These are phyloP conservation scores for Lachnellula subtilissima DNA, from an alignment of 2,329 filamentous ascomycete genomes.

Conservation along the genomic window DNA sequence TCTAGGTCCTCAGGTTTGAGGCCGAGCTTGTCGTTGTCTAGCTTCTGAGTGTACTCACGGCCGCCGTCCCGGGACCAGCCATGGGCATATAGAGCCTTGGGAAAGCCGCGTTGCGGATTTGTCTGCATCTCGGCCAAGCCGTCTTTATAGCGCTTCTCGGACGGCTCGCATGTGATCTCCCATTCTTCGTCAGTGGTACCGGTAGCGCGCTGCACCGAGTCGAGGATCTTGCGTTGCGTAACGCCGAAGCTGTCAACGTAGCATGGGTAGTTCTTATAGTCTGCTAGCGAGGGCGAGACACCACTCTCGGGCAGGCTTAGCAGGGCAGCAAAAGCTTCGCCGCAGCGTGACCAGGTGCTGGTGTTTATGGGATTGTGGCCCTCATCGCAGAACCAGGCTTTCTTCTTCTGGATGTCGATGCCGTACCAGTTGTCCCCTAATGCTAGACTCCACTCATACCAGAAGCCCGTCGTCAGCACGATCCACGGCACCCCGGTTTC, in stretches of 20 bases:
- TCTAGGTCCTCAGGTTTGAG: conserved; percentile 18
- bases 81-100: conserved; percentile 15
- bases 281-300: conserved; percentile 31
- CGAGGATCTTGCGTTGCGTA: conserved; percentile 47
- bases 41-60: neutral
- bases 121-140: conserved; percentile 11
- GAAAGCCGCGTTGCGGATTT: conserved; percentile 13
- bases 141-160: conserved; percentile 8
- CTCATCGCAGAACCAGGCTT: conserved; percentile 47
- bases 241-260: conserved; percentile 42
- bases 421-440: conserved; percentile 36
- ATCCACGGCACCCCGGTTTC: conserved; percentile 36
- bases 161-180: conserved; percentile 12
- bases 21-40: conserved; percentile 14
- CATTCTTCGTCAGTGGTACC: conserved; percentile 17
- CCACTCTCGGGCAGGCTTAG: conserved; percentile 38
- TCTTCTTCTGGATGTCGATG: conserved; percentile 43
- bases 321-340: conserved; percentile 47
- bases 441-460: conserved; percentile 50
- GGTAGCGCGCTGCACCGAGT: conserved; percentile 22
- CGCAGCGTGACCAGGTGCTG: conserved; percentile 48
- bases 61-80: conserved; percentile 15
- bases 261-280: conserved; percentile 38
- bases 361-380: conserved; percentile 41
- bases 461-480: conserved; percentile 42